Percentiles rank a stretch among this genome's conserved stretches.
Evolutionary conservation across 2,329 filamentous ascomycete species (phyloP).

Genomic region (Fusarium bulbicola): DNA sequence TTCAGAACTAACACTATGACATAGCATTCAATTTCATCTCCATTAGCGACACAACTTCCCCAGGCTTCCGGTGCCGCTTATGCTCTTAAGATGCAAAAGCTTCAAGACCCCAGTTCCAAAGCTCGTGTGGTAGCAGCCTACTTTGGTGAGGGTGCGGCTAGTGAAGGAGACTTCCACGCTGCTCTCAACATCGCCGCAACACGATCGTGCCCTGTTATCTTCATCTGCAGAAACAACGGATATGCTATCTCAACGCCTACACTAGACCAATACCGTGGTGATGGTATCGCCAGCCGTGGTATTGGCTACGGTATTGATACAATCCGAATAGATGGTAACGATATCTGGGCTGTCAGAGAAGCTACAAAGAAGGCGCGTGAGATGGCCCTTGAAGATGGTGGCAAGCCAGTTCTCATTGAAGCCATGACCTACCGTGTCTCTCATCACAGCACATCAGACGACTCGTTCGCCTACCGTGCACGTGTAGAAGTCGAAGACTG

Average conservation of each 20-base stretch:
- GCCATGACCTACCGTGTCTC: slow-evolving; percentile 98
- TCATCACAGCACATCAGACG: slow-evolving; percentile 96
- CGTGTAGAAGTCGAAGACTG: slow-evolving; percentile 94
- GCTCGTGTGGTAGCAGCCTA: slow-evolving; percentile 81
- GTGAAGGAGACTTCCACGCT: slow-evolving; percentile 91
- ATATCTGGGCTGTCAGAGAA: slow-evolving; percentile 87
- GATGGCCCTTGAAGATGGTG: slow-evolving; percentile 82
- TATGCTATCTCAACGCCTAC: slow-evolving; percentile 92
- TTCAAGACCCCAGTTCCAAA: slow-evolving; percentile 73
- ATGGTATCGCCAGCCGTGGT: slow-evolving; percentile 87
- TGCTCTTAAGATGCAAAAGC: slow-evolving; percentile 81
- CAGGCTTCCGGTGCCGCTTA: slow-evolving; percentile 90
- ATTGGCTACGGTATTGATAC: slow-evolving; percentile 95
- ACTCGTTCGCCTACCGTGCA: slow-evolving; percentile 95
- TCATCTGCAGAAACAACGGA: slow-evolving; percentile 92
- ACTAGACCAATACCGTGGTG: slow-evolving; percentile 88
- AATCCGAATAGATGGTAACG: slow-evolving; percentile 92
- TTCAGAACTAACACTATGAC: slow-evolving; percentile 2
- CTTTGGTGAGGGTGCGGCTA: slow-evolving; percentile 91
- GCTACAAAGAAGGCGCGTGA: slow-evolving; percentile 80
- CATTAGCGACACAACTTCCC: slow-evolving; percentile 87
- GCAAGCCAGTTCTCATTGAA: slow-evolving; percentile 86
- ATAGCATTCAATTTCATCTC: slow-evolving; percentile 83
- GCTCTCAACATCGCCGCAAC: slow-evolving; percentile 92
- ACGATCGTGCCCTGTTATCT: slow-evolving; percentile 84